A percentile compares a stretch with the other conserved stretches of the same genome.
Conservation (phyloP, 1,139 yeast species). For the Pichia sp. region DNA sequence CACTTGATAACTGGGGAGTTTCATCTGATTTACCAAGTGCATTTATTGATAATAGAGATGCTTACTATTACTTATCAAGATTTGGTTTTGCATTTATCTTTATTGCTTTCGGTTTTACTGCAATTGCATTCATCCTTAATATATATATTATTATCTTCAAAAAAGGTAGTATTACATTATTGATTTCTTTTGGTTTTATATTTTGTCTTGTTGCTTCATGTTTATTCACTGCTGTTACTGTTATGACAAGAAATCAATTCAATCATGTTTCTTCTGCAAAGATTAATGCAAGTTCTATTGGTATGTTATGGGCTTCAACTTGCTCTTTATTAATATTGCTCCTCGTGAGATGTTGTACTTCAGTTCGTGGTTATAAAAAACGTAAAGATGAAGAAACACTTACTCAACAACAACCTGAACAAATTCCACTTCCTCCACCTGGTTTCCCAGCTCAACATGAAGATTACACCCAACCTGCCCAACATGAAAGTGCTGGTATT, state of each 20-base stretch:
- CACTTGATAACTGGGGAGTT: constrained; percentile 61
- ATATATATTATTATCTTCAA: constrained; percentile 28
- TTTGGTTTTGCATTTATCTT: constrained; percentile 63
- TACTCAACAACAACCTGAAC: constrained; percentile 4
- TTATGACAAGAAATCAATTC: constrained; percentile 61
- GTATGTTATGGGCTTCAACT: constrained; percentile 65
- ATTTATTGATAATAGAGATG: constrained; percentile 50
- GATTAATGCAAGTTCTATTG: constrained; percentile 54
- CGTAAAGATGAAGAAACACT: constrained; percentile 28
- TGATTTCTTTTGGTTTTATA: constrained; percentile 46
- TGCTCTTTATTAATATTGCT: constrained; percentile 47
- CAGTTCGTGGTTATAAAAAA: constrained; percentile 41
- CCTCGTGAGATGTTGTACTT: constrained; percentile 49
- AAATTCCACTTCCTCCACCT: constrained; percentile 1
- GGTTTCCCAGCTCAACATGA: constrained; percentile 4
- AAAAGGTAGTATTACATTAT: constrained; percentile 43
- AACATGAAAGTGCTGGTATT: constrained; percentile 44
- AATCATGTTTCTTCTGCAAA: constrained; percentile 38
- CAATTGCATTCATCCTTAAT: constrained; percentile 34
- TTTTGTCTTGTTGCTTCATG: constrained; percentile 56
- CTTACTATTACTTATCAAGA: constrained; percentile 63
- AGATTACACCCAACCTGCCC: constrained; percentile 13
- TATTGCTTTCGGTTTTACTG: constrained; percentile 53
- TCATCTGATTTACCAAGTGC: constrained; percentile 44
- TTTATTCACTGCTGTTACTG: constrained; percentile 61